phyloP scores from a whole-genome alignment of 2,329 filamentous ascomycete species.

The Beauveria varroae region DNA sequence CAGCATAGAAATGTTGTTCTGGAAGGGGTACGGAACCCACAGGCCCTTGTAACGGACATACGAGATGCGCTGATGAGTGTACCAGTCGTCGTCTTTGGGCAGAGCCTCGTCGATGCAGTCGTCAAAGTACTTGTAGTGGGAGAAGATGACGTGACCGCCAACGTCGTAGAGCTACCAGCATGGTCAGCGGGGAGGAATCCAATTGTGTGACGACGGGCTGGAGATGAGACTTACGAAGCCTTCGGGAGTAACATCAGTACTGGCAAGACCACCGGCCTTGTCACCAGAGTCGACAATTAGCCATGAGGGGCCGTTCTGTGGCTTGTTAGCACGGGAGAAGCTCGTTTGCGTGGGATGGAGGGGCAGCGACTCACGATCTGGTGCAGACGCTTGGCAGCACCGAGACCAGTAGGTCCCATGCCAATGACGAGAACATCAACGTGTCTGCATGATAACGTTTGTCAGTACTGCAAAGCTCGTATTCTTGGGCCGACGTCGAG shows the following conservation, averaged over 20 bases:
- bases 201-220: conserved; percentile 2
- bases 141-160: conserved; percentile 97
- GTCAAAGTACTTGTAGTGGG: conserved; percentile 99
- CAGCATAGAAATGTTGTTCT: conserved; percentile 99
- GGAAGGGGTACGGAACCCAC: conserved; percentile 99
- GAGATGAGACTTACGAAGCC: conserved; percentile 72
- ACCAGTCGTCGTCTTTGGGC: conserved; percentile 92
- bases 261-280: conserved; percentile 89
- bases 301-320: conserved; percentile 85
- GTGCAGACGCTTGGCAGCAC: conserved; percentile 93
- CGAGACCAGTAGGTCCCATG: conserved; percentile 83
- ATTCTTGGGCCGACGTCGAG: not conserved
- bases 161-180: conserved; percentile 83
- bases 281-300: conserved; percentile 89
- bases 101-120: conserved; percentile 97
- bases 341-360: conserved; percentile 13
- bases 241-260: conserved; percentile 89
- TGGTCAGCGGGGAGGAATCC: conserved; percentile 1
- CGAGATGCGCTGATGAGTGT: conserved; percentile 94
- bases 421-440: conserved; percentile 92
- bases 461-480: not conserved
- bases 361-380: conserved; percentile 65
- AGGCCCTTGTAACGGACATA: conserved; percentile 95
- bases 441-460: conserved; percentile 45
- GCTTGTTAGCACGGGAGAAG: conserved; percentile 18